Percentiles rank a stretch among this genome's conserved stretches.
Conservation (phyloP, 768 basidiomycete genomes). For the Leccinum aurantiacum region DNA sequence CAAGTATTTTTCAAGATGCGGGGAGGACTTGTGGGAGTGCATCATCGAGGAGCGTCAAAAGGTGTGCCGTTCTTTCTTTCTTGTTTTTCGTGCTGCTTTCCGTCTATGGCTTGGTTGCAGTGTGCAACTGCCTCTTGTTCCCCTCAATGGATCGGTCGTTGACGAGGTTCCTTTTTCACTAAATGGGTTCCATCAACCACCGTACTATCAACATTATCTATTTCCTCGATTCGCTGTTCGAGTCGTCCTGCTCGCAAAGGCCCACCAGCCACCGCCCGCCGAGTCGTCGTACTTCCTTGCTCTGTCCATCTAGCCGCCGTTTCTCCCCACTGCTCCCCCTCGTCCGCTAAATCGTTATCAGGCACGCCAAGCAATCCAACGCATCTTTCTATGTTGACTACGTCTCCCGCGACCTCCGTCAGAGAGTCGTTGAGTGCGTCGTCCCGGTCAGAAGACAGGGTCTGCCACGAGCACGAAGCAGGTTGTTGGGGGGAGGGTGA, state of each 20-base stretch:
- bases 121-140: not conserved
- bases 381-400: conserved; percentile 73
- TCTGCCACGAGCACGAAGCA: conserved; percentile 85
- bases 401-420: conserved; percentile 72
- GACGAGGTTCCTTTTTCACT: not conserved
- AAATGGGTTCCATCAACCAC: conserved; percentile 79
- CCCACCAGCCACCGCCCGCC: conserved; percentile 37
- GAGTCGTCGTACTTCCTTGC: not conserved
- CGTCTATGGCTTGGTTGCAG: not conserved
- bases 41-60: conserved; percentile 89
- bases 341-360: conserved; percentile 3
- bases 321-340: not conserved
- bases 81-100: not conserved
- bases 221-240: conserved; percentile 86
- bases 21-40: conserved; percentile 94
- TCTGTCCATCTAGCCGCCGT: not conserved
- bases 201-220: conserved; percentile 86
- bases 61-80: conserved; percentile 38
- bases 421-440: conserved; percentile 73
- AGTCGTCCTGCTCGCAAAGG: conserved; percentile 70
- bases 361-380: conserved; percentile 24
- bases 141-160: not conserved
- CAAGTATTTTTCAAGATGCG: conserved; percentile 80
- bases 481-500: conserved; percentile 37
- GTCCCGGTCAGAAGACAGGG: conserved; percentile 87